phyloP scores from a whole-genome alignment of 2,329 filamentous ascomycete genomes.

The Monilinia fructigena region DNA sequence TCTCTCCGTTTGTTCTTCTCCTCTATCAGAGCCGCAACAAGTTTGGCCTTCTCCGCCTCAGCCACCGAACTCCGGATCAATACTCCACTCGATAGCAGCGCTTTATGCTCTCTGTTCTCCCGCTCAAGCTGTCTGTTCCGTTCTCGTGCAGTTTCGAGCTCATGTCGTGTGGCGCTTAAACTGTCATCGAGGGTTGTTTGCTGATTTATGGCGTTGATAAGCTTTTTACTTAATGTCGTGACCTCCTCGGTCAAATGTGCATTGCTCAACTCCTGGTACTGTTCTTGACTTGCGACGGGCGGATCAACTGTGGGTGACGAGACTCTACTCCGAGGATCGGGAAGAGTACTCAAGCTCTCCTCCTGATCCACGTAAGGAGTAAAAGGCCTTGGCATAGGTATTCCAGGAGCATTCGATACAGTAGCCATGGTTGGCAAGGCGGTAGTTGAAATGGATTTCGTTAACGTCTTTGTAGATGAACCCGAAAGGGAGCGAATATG shows the following conservation, averaged over 20 bases:
- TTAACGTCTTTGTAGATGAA: constrained; percentile 28
- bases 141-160: constrained; percentile 71
- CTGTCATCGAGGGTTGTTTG: constrained; percentile 90
- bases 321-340: constrained; percentile 58
- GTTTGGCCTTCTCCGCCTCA: constrained; percentile 66
- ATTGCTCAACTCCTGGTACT: constrained; percentile 57
- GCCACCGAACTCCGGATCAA: constrained; percentile 72
- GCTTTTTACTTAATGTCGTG: constrained; percentile 84
- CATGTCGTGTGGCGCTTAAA: constrained; percentile 76
- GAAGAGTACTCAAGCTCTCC: constrained; percentile 67
- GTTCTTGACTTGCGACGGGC: constrained; percentile 41
- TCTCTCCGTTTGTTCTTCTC: constrained; percentile 64
- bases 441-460: constrained; percentile 43
- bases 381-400: constrained; percentile 34
- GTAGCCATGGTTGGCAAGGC: constrained; percentile 44
- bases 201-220: constrained; percentile 96
- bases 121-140: constrained; percentile 67
- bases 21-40: constrained; percentile 59
- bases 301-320: constrained; percentile 47
- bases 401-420: constrained; percentile 31
- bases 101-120: constrained; percentile 60
- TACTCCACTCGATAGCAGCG: constrained; percentile 67
- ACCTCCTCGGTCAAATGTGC: constrained; percentile 63
- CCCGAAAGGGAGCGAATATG: constrained; percentile 16
- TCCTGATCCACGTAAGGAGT: constrained; percentile 49